Conservation (phyloP, 768 basidiomycete species). For the Kwoniella pini region DNA sequence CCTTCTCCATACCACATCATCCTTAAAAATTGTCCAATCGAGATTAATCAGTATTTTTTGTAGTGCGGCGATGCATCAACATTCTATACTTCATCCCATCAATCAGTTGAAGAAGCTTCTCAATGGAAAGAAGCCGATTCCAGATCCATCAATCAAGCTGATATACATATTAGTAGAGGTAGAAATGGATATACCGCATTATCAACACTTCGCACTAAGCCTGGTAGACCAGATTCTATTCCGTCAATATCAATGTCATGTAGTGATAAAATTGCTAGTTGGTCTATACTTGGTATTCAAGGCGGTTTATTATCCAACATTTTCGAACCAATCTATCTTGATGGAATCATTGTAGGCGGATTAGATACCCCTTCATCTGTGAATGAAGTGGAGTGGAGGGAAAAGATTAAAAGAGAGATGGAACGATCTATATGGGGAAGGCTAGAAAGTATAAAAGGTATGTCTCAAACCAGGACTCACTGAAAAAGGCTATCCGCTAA, state of each 20-base stretch:
- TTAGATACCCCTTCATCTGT: conserved; percentile 57
- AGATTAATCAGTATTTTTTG: neutral
- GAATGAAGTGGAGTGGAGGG: conserved; percentile 31
- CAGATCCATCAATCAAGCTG: neutral
- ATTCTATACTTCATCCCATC: conserved; percentile 70
- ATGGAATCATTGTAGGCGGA: conserved; percentile 70
- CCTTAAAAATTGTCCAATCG: neutral
- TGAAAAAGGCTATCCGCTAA: neutral
- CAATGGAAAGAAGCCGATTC: conserved; percentile 59
- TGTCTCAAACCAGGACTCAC: neutral
- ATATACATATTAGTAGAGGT: conserved; percentile 59
- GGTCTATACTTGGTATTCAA: conserved; percentile 81
- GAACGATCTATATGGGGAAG: conserved; percentile 67
- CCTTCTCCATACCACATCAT: neutral
- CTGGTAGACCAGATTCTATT: conserved; percentile 85
- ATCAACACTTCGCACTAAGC: conserved; percentile 86
- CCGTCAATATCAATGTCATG: conserved; percentile 85
- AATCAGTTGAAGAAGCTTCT: conserved; percentile 70
- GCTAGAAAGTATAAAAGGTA: conserved; percentile 53
- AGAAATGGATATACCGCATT: conserved; percentile 73
- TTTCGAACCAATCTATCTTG: conserved; percentile 66
- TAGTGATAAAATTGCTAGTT: conserved; percentile 88
- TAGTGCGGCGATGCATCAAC: conserved; percentile 89
- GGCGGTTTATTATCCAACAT: conserved; percentile 68
- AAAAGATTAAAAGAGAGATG: conserved; percentile 64